Conservation (phyloP, 1,139 yeast genomes). For the Geotrichum candidum region DNA sequence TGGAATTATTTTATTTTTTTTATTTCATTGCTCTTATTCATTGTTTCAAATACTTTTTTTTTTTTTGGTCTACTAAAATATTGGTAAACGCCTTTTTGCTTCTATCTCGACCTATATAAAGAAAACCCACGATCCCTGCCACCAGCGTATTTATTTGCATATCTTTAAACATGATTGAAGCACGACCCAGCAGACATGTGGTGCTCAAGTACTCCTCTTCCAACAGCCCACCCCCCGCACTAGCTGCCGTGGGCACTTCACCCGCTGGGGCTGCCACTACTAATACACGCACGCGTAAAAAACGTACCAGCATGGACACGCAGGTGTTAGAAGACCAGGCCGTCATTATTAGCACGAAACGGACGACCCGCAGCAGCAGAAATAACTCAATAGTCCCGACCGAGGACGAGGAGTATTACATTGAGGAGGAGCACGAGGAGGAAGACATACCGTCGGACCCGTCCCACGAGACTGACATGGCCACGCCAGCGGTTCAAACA, state of each 20-base stretch:
- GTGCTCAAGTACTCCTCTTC: conserved; percentile 7
- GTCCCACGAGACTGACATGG: background rate
- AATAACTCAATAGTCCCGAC: conserved; percentile 1
- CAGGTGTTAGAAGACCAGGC: conserved; percentile 9
- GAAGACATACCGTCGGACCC: background rate
- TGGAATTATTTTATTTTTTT: background rate
- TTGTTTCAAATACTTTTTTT: background rate
- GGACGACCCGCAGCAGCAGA: conserved; percentile 5
- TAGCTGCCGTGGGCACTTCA: background rate
- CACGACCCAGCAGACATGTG: conserved; percentile 8
- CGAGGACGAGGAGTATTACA: conserved; percentile 1
- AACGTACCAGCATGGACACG: conserved; percentile 10
- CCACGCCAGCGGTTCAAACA: background rate
- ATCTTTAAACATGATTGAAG: background rate
- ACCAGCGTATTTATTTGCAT: background rate
- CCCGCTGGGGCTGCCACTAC: background rate
- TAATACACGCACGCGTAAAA: conserved; percentile 6
- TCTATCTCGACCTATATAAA: background rate
- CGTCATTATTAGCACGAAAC: background rate
- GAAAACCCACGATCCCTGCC: background rate
- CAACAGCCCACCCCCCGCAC: background rate
- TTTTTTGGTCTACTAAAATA: background rate
- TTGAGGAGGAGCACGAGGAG: conserved; percentile 1
- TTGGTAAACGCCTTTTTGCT: background rate
- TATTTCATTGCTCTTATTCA: background rate